These are phyloP conservation scores for Paraconiothyrium brasiliense DNA, from an alignment of 2,329 filamentous ascomycete species.

Conservation along the genomic window DNA sequence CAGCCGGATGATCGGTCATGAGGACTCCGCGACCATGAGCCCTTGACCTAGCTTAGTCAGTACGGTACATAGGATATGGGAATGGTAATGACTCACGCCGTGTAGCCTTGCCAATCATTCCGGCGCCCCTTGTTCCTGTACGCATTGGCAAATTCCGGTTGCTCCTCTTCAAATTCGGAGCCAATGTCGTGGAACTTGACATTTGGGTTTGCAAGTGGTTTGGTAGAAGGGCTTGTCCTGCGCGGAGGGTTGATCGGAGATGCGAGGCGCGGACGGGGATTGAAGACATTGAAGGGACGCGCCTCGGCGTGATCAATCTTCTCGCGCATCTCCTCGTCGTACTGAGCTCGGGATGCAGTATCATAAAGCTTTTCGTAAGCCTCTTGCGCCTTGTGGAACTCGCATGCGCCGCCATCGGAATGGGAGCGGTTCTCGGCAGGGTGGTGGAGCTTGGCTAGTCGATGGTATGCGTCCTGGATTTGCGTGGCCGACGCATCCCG, in stretches of 20 bases:
- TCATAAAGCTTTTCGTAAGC: constrained; percentile 28
- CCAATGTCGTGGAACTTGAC: neutral
- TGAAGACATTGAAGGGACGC: constrained; percentile 8
- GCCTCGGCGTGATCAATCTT: neutral
- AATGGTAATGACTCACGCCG: no score
- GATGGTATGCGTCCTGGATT: constrained; percentile 97
- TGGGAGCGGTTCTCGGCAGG: constrained; percentile 89
- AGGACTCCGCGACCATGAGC: no score
- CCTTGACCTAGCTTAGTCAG: no score
- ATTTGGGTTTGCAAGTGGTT: neutral
- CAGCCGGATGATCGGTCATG: no score
- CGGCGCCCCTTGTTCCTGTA: no score
- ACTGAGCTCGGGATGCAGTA: neutral
- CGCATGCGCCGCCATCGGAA: constrained; percentile 22
- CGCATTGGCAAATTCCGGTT: no score
- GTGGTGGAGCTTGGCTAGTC: constrained; percentile 92
- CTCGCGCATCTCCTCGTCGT: neutral
- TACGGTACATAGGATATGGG: no score
- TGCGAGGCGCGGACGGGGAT: neutral
- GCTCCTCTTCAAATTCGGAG: constrained; percentile 1
- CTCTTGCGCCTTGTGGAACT: constrained; percentile 25
- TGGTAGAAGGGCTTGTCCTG: no score
- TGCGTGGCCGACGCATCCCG: constrained; percentile 80
- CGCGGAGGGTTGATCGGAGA: no score
- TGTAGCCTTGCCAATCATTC: no score